phyloP scores from a whole-genome alignment of 169 alveolate genomes.

The Amoebophrya sp. region DNA sequence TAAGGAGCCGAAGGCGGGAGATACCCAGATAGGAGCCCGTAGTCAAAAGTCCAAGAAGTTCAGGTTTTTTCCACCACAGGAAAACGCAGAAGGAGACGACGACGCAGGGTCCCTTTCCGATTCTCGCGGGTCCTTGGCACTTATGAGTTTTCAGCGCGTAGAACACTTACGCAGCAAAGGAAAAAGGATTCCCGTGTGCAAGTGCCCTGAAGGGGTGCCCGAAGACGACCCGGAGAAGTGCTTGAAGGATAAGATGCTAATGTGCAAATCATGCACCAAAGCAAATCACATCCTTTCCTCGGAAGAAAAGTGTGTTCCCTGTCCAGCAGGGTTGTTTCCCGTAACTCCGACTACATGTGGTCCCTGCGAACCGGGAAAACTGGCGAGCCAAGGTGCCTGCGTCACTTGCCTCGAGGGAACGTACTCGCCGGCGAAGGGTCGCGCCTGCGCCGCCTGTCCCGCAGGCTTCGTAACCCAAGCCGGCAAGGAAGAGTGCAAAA shows the following conservation, averaged over 20 bases:
- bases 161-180: too few relatives aligned
- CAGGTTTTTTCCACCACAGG: too few relatives aligned
- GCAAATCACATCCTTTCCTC: neutral
- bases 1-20: too few relatives aligned
- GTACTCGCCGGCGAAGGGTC: neutral
- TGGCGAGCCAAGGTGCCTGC: neutral
- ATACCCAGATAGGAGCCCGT: too few relatives aligned
- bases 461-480: neutral
- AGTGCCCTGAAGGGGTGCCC: neutral
- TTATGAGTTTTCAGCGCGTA: too few relatives aligned
- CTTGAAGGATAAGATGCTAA: neutral
- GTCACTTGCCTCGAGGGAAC: neutral
- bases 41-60: too few relatives aligned
- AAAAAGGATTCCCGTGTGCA: too few relatives aligned
- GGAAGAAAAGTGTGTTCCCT: neutral
- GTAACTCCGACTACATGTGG: neutral
- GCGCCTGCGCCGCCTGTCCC: neutral
- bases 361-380: neutral
- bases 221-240: neutral
- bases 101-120: too few relatives aligned
- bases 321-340: neutral
- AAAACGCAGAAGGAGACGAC: too few relatives aligned
- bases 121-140: too few relatives aligned
- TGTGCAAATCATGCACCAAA: neutral
- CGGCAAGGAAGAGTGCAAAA: neutral